phyloP scores from a whole-genome alignment of 768 basidiomycete species.

The Crepidotus variabilis region DNA sequence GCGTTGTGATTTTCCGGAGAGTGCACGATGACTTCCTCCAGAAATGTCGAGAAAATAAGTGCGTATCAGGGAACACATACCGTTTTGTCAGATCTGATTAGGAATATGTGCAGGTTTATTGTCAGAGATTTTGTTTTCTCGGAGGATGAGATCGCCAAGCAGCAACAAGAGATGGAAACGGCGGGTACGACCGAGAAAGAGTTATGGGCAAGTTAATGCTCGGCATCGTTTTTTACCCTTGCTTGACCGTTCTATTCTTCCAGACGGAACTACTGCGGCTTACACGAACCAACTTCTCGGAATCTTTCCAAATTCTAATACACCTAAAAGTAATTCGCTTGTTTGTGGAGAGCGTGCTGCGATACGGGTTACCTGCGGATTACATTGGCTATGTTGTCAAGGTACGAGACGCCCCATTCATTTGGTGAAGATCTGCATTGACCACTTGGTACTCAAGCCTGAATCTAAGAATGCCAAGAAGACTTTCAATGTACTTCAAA shows the following conservation, averaged over 20 bases:
- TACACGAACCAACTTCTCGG: slow-evolving; percentile 94
- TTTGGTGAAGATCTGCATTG: background rate
- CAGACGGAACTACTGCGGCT: slow-evolving; percentile 90
- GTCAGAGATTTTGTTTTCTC: slow-evolving; percentile 93
- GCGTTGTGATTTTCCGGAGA: slow-evolving; percentile 85
- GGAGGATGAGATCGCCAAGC: slow-evolving; percentile 74
- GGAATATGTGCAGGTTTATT: slow-evolving; percentile 62
- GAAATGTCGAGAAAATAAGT: slow-evolving; percentile 96
- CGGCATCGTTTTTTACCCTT: background rate
- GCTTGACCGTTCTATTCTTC: slow-evolving; percentile 1
- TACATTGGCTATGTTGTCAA: slow-evolving; percentile 81
- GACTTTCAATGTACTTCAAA: slow-evolving; percentile 65
- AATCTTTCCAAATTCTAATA: slow-evolving; percentile 90
- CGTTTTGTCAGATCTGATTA: slow-evolving; percentile 4
- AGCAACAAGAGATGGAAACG: slow-evolving; percentile 75
- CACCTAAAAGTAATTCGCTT: slow-evolving; percentile 90
- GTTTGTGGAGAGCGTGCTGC: slow-evolving; percentile 92
- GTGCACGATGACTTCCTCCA: slow-evolving; percentile 91
- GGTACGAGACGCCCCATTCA: slow-evolving; percentile 32
- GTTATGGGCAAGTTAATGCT: slow-evolving; percentile 71
- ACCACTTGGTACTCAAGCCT: slow-evolving; percentile 47
- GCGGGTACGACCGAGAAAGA: slow-evolving; percentile 90
- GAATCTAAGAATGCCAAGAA: slow-evolving; percentile 83
- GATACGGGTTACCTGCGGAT: slow-evolving; percentile 92
- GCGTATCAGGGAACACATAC: slow-evolving; percentile 16